A percentile compares a stretch with the other conserved stretches of the same genome.
These are phyloP conservation scores for Lathyrus oleraceus DNA, from an alignment of 306 rosid species.

Conservation along the genomic window DNA sequence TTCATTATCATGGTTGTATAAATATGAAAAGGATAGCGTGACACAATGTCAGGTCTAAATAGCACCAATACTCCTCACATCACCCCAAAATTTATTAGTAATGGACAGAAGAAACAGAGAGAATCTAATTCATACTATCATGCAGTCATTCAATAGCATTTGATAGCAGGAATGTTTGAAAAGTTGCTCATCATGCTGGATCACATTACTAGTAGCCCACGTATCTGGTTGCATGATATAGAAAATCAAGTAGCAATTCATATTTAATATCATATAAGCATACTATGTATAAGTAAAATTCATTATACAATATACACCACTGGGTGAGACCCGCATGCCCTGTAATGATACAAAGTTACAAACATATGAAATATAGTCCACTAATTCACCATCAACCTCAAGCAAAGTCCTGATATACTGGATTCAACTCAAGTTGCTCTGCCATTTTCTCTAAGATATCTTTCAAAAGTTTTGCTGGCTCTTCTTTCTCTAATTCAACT, in stretches of 20 bases:
- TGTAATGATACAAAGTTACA: slow-evolving; percentile 19
- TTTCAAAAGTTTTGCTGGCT: slow-evolving; percentile 50
- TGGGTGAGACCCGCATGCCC: slow-evolving; percentile 22
- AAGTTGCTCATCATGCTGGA: not conserved
- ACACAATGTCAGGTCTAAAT: not conserved
- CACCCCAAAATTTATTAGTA: not conserved
- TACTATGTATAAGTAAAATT: slow-evolving; percentile 22
- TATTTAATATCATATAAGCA: slow-evolving; percentile 25
- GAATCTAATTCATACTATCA: not conserved
- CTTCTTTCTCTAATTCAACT: slow-evolving; percentile 44
- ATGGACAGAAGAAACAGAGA: not conserved
- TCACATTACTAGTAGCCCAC: no score
- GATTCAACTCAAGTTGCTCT: slow-evolving; percentile 76
- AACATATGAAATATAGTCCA: slow-evolving; percentile 22
- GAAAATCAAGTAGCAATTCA: slow-evolving; percentile 12
- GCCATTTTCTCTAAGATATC: slow-evolving; percentile 62
- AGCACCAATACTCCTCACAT: not conserved
- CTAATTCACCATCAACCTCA: slow-evolving; percentile 26
- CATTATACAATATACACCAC: slow-evolving; percentile 14
- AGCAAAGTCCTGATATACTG: slow-evolving; percentile 63
- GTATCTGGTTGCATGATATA: not conserved
- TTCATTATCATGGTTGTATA: not conserved
- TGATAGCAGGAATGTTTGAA: not conserved
- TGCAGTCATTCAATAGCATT: not conserved
- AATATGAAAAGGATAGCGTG: not conserved